These are phyloP conservation scores for Pyrus pyrifolia DNA, from an alignment of 306 rosid species.

Conservation along the genomic window DNA sequence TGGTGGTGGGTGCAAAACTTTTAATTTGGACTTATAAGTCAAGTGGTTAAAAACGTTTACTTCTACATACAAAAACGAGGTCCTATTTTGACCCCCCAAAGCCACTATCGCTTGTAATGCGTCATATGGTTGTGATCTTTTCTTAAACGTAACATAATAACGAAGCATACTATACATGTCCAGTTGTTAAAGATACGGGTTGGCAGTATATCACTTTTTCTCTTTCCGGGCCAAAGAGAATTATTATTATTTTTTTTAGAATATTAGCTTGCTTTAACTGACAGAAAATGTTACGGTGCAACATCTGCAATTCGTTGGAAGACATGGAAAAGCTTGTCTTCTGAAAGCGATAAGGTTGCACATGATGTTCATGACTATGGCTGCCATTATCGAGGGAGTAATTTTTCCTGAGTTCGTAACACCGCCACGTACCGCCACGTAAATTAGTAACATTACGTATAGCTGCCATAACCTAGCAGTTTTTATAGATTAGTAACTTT, in stretches of 20 bases:
- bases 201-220: neutral
- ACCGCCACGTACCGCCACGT: neutral
- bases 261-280: neutral
- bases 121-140: neutral
- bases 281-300: neutral
- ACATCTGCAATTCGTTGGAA: conserved; percentile 14
- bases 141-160: neutral
- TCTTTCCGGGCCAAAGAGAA: conserved; percentile 9
- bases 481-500: too few relatives aligned
- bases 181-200: neutral
- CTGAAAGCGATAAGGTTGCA: conserved; percentile 27
- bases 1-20: too few relatives aligned
- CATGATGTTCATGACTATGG: conserved; percentile 27
- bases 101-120: neutral
- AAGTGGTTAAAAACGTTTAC: too few relatives aligned
- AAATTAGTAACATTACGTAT: neutral
- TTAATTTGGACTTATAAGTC: too few relatives aligned
- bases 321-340: conserved; percentile 11
- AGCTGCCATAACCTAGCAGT: too few relatives aligned
- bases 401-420: neutral
- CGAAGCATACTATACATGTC: neutral
- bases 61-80: neutral
- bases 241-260: neutral
- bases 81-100: neutral
- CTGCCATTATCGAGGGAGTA: neutral